Evolutionary conservation across 164 flowering plant genomes (phyloP).

Genomic region (Kalanchoe fedtschenkoi): DNA sequence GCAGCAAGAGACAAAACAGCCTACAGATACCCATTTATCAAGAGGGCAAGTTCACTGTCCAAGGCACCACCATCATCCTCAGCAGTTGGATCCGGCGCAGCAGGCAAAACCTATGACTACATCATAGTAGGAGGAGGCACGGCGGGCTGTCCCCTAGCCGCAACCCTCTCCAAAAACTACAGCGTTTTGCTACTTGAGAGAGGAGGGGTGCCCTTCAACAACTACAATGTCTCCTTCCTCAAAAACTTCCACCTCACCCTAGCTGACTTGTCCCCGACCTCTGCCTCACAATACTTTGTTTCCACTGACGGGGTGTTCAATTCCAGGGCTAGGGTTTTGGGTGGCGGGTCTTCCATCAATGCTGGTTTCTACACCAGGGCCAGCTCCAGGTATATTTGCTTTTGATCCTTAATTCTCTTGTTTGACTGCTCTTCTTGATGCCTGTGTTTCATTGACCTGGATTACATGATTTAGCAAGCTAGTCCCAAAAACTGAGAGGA

Average conservation of each 20-base stretch:
- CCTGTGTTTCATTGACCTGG: no score
- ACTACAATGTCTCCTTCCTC: slow-evolving; percentile 49
- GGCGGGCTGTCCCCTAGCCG: slow-evolving; percentile 91
- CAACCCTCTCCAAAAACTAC: slow-evolving; percentile 77
- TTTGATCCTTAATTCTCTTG: neutral
- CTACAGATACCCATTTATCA: slow-evolving; percentile 50
- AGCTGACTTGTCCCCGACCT: slow-evolving; percentile 55
- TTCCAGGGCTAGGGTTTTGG: slow-evolving; percentile 78
- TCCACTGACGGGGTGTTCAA: slow-evolving; percentile 96
- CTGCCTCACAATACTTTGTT: slow-evolving; percentile 65
- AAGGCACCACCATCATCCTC: slow-evolving; percentile 26
- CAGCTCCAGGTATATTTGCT: slow-evolving; percentile 36
- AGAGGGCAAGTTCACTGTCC: slow-evolving; percentile 53
- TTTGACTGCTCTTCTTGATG: neutral
- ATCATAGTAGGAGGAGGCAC: slow-evolving; percentile 95
- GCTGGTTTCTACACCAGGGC: slow-evolving; percentile 96
- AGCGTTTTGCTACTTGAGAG: slow-evolving; percentile 72
- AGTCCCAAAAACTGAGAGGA: no score
- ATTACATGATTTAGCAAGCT: neutral
- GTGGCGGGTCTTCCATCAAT: slow-evolving; percentile 83
- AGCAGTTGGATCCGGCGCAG: slow-evolving; percentile 17
- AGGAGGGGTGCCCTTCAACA: slow-evolving; percentile 70
- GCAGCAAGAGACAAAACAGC: slow-evolving; percentile 21
- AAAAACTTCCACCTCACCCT: slow-evolving; percentile 62
- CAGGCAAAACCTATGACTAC: slow-evolving; percentile 43